Percentiles rank a stretch among this genome's conserved stretches.
Evolutionary conservation across 2,329 filamentous ascomycete genomes (phyloP).

Genomic region (Malbranchea zuffiana): DNA sequence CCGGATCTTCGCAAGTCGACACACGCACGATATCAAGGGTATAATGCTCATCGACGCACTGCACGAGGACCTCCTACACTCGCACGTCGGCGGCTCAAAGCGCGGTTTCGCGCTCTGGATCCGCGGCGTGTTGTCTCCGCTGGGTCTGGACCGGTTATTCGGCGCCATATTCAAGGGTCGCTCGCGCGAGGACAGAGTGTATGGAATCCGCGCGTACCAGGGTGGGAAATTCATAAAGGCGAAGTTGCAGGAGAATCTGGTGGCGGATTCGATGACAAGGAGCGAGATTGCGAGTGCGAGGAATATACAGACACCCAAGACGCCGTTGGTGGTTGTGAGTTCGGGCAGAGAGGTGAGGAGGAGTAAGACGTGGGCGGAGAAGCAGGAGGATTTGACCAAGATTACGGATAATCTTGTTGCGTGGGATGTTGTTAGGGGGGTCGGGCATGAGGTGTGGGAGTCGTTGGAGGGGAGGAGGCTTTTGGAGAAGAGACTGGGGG

Average conservation of each 20-base stretch:
- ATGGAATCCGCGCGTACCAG: conserved; percentile 68
- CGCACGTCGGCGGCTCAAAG: conserved; percentile 51
- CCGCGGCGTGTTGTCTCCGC: conserved; percentile 71
- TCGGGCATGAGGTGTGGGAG: conserved; percentile 78
- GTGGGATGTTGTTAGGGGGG: conserved; percentile 80
- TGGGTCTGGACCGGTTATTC: conserved; percentile 69
- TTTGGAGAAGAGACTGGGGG: conserved; percentile 67
- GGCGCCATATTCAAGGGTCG: conserved; percentile 76
- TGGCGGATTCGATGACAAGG: conserved; percentile 71
- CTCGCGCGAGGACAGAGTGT: conserved; percentile 70
- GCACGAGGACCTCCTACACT: conserved; percentile 71
- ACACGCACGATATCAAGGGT: conserved; percentile 62
- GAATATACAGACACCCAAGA: conserved; percentile 65
- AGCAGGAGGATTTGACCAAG: conserved; percentile 72
- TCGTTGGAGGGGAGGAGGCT: conserved; percentile 58
- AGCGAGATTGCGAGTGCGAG: conserved; percentile 70
- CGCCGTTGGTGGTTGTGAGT: conserved; percentile 69
- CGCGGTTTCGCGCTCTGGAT: conserved; percentile 80
- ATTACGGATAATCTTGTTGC: conserved; percentile 66
- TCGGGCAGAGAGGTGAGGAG: conserved; percentile 60
- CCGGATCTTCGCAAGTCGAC: conserved; percentile 79
- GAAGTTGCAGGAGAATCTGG: conserved; percentile 83
- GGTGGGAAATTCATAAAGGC: conserved; percentile 76
- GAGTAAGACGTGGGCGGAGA: conserved; percentile 64
- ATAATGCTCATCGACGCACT: conserved; percentile 78